Conservation (phyloP, 192 early-diverging fungal genomes). For the Entrophospora sp. region DNA sequence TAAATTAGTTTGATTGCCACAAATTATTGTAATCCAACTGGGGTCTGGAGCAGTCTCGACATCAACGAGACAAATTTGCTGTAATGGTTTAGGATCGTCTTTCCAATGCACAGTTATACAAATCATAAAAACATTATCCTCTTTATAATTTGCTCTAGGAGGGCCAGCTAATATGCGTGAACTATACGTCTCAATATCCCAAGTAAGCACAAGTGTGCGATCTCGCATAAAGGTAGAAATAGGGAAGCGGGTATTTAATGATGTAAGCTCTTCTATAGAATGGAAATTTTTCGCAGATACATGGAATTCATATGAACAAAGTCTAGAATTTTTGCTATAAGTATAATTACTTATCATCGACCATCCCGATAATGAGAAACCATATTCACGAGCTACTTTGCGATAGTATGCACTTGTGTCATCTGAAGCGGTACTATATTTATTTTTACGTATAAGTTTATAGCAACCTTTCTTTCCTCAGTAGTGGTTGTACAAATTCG, state of each 20-base stretch:
- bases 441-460: neutral
- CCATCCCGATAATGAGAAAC: neutral
- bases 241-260: neutral
- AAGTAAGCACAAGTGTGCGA: neutral
- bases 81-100: neutral
- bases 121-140: neutral
- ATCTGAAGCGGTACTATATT: neutral
- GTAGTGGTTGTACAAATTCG: neutral
- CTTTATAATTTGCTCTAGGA: neutral
- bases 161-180: neutral
- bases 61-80: constrained; percentile 8
- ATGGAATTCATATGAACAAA: neutral
- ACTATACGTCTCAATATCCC: constrained; percentile 3
- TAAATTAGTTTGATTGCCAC: neutral
- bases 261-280: neutral
- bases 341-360: neutral
- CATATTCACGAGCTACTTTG: constrained; percentile 1
- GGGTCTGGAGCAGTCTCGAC: constrained; percentile 1
- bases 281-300: neutral
- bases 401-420: neutral
- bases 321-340: neutral
- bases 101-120: no score
- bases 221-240: neutral
- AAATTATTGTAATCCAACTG: constrained; percentile 2
- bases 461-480: neutral